Base-by-base conservation (phyloP, 140 eudicot species). In the Erigeron philadelphicus region DNA sequence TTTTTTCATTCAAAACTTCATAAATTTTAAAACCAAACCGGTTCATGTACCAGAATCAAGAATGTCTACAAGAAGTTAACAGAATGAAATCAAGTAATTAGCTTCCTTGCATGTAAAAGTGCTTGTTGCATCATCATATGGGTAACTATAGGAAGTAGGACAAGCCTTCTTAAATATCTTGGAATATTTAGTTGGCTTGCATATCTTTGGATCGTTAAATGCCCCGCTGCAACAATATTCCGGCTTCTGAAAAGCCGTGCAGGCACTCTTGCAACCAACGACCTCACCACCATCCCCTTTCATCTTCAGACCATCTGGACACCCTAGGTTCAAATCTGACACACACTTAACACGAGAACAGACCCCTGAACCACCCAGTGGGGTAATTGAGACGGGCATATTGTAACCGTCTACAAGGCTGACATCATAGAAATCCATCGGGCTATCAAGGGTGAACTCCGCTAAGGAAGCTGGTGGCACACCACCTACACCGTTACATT, bases 401-500 rank as follows among this genome's bases (percentile, higher is more conserved):
- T 85, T 88, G 77, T 68, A 82, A 0, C 95, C 95, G 7, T 88
- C 95, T 3, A 85, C 88, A 3, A 88, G 83, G 84, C 95, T 88
- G 38, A 88, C 85, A 38, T 88, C 88, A 19, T 85, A 88, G 59
- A 76, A 85, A 66, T 88, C 88, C 45, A 38, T 10, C 0, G 79
- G 80, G 65, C 81, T 61, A 57, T 76, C 77, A 0, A 85, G 76
- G 23, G 87, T 85, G 72, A 88, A 78, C 76, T 85, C 90, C 9
- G 77, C 83, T 12, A 88, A 79, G 3, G 93, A 76, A 48, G 68
- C 95, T 0, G 95, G 95, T 8, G 96, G 90, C 11, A n/a, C 61
- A 3, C 84, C 93, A 8, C 84, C 81, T 0, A 66, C 46, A 1
- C 91, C 91, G 0, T n/a, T 52, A 64, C 95, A 85, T n/a, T 70